phyloP scores from a whole-genome alignment of 495 filamentous ascomycete species.

The Trichoderma asperelloides region DNA sequence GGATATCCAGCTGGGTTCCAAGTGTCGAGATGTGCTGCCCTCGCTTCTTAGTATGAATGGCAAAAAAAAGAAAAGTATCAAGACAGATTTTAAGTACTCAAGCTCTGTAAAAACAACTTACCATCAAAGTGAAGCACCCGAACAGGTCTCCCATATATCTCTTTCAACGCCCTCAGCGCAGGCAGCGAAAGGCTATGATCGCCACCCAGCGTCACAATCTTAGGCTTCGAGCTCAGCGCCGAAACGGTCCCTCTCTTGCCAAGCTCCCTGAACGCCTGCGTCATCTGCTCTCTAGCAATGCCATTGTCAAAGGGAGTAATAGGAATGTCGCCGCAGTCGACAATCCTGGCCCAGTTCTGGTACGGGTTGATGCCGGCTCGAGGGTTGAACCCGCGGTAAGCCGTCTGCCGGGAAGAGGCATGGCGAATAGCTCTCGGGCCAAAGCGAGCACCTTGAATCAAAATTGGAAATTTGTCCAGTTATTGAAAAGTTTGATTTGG shows the following conservation, averaged over 20 bases:
- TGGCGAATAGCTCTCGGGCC: slow-evolving; percentile 75
- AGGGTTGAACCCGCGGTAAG: slow-evolving; percentile 70
- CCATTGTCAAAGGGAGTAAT: slow-evolving; percentile 70
- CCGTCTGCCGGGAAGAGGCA: slow-evolving; percentile 62
- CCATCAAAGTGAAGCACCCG: slow-evolving; percentile 79
- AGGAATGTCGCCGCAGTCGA: slow-evolving; percentile 79
- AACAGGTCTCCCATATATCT: slow-evolving; percentile 58
- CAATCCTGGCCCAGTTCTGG: slow-evolving; percentile 58
- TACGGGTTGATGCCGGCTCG: slow-evolving; percentile 73
- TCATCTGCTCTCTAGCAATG: slow-evolving; percentile 69
- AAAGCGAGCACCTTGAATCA: slow-evolving; percentile 58
- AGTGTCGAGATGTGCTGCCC: slow-evolving; percentile 57
- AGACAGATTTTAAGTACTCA: no score
- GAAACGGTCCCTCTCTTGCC: slow-evolving; percentile 25
- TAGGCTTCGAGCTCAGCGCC: slow-evolving; percentile 36
- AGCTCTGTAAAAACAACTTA: slow-evolving; percentile 12
- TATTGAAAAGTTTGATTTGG: neutral
- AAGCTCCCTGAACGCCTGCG: slow-evolving; percentile 53
- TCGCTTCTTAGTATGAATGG: neutral
- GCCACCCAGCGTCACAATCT: slow-evolving; percentile 70
- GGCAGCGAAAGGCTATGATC: slow-evolving; percentile 74
- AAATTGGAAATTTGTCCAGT: neutral
- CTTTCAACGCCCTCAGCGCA: slow-evolving; percentile 61
- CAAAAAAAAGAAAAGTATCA: no score
- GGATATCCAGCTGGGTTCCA: slow-evolving; percentile 77